Conservation (phyloP, 345 rosid genomes). For the Melaleuca quinquenervia region DNA sequence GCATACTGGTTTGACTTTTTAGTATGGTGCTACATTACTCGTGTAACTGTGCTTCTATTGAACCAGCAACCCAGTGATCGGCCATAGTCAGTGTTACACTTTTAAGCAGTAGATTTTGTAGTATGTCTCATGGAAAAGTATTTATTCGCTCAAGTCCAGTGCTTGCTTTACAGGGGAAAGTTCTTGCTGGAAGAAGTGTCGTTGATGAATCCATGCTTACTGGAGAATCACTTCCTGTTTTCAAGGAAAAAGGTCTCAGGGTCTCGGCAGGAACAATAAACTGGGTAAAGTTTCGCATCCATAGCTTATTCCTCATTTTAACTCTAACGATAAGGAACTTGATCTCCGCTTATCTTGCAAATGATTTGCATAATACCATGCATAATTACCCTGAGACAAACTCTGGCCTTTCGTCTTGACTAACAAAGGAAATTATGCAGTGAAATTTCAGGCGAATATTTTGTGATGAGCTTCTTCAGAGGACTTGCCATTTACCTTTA, state of each 20-base stretch:
- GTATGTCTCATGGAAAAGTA: background rate
- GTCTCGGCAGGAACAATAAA: conserved; percentile 95
- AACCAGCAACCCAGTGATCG: background rate
- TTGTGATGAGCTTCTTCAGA: background rate
- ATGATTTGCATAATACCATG: background rate
- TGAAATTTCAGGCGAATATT: background rate
- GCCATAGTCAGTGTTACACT: background rate
- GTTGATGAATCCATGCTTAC: conserved; percentile 98
- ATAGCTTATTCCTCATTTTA: background rate
- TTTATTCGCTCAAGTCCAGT: background rate
- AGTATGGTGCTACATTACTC: background rate
- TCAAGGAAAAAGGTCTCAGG: conserved; percentile 57
- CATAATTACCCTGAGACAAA: background rate
- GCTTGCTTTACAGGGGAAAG: conserved; percentile 49
- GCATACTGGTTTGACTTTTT: background rate
- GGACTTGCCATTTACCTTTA: background rate
- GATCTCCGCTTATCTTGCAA: background rate
- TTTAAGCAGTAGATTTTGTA: background rate
- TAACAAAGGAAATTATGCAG: background rate
- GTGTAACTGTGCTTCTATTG: background rate
- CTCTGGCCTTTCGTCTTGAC: background rate
- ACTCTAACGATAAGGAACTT: background rate
- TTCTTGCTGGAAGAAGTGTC: conserved; percentile 89
- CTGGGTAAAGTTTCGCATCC: conserved; percentile 41
- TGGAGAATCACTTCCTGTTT: conserved; percentile 91